Base-by-base conservation (phyloP, 352 stramenopile genomes). In the Albugo laibachii region DNA sequence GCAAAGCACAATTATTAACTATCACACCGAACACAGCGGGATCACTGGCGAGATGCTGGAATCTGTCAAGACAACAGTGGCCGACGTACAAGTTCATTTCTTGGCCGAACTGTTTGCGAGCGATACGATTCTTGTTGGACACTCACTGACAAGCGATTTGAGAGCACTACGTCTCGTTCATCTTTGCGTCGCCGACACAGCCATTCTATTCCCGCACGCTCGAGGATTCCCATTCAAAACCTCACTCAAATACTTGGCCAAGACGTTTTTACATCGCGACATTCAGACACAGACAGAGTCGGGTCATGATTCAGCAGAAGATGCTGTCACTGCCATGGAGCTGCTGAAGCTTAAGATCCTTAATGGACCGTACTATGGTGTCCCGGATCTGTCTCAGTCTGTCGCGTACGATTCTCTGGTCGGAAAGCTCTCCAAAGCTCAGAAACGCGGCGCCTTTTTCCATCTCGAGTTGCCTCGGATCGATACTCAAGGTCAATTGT, bases 1-100 rank as follows among this genome's bases (percentile, higher is more conserved):
- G 0, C 73, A 75, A 37, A 84, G 67, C 50, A 72, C 67, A 11
- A 88, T 93, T 52, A 72, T 92, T 52, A 86, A 92, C 55, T 93
- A 92, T 59, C 69, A 87, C 60, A 93, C 81, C 10, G 61, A 83
- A 62, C 92, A 81, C 57, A 92, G 77, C 48, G 81, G 81, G n/a
- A 92, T 93, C 45, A 89, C 76, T 4, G 61, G 64, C 24, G 69
- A 88, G 53, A 75, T 65, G n/a, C 52, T 91, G 31, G 47, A 56
- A 12, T 51, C 65, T 12, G 80, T 72, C 13, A 79, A 60, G 5
- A 55, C 54, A 36, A 81, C 71, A 11, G 36, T 92, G 15, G 65
- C 64, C 11, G 75, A 93, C 42, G 78, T 89, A 18, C 78, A 92
- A 49, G 55, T 57, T 0, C 61, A 75, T 36, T 45, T 93, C 31